Conservation (phyloP, 2,329 filamentous ascomycete genomes). For the Apiospora koreana region DNA sequence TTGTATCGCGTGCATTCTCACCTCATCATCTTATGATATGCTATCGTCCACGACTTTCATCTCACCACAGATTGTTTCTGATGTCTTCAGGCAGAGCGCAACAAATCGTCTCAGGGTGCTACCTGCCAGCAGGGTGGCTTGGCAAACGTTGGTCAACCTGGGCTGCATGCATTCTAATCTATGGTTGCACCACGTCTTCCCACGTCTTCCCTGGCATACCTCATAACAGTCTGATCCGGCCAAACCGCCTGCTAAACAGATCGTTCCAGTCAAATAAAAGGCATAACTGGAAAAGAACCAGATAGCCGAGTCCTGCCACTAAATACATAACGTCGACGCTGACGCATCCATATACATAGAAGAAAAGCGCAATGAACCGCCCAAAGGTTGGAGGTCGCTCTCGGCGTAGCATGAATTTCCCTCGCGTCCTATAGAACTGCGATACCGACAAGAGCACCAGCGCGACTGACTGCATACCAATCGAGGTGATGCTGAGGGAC, state of each 20-base stretch:
- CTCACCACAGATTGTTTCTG: background rate
- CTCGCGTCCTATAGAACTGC: conserved; percentile 16
- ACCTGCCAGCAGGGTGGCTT: background rate
- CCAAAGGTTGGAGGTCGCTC: conserved; percentile 13
- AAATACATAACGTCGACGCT: conserved; percentile 19
- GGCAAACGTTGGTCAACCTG: background rate
- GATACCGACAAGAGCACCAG: conserved; percentile 13
- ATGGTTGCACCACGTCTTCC: background rate
- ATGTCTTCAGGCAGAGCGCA: background rate
- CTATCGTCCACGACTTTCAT: background rate
- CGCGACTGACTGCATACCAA: conserved; percentile 12
- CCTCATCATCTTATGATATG: background rate
- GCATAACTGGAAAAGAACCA: conserved; percentile 16
- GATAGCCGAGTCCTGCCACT: conserved; percentile 17
- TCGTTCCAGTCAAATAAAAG: conserved; percentile 17
- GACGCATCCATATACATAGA: conserved; percentile 16
- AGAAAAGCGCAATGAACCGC: conserved; percentile 13
- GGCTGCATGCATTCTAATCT: background rate
- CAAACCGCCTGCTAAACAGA: conserved; percentile 16
- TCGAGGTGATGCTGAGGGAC: conserved; percentile 16
- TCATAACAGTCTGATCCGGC: conserved; percentile 17
- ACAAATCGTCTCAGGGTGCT: background rate
- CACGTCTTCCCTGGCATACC: background rate
- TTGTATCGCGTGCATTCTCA: background rate
- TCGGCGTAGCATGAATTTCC: conserved; percentile 9